phyloP scores from a whole-genome alignment of 1,284 basidiomycete species.

The Ganoderma resinaceum region DNA sequence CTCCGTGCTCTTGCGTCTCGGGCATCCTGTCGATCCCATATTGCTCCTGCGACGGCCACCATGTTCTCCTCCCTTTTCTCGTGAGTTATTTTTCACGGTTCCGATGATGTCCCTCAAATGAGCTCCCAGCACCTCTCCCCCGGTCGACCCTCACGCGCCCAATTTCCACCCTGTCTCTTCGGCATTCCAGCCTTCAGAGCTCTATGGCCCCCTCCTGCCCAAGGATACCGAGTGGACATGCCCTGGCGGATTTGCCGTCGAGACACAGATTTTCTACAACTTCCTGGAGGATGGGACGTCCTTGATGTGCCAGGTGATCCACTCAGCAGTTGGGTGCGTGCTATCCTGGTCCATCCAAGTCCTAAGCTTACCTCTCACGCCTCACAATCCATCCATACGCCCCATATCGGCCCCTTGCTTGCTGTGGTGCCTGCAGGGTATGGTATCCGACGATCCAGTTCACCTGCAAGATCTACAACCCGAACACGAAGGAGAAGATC shows the following conservation, averaged over 20 bases:
- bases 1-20: not conserved
- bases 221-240: slow-evolving; percentile 88
- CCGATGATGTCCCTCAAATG: slow-evolving; percentile 26
- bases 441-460: slow-evolving; percentile 98
- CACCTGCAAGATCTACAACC: slow-evolving; percentile 91
- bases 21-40: not conserved
- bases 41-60: slow-evolving; percentile 22
- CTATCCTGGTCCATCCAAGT: slow-evolving; percentile 8
- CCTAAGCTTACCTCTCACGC: slow-evolving; percentile 3
- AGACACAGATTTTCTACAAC: slow-evolving; percentile 93
- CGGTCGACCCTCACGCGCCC: slow-evolving; percentile 68
- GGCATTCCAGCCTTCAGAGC: slow-evolving; percentile 55
- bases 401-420: slow-evolving; percentile 12
- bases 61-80: slow-evolving; percentile 80
- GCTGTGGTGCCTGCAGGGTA: slow-evolving; percentile 53
- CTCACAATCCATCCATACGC: not conserved
- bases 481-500: slow-evolving; percentile 74
- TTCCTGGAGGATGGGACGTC: slow-evolving; percentile 85
- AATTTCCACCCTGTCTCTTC: slow-evolving; percentile 84
- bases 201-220: slow-evolving; percentile 74
- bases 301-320: slow-evolving; percentile 93
- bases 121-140: slow-evolving; percentile 53
- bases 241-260: slow-evolving; percentile 86
- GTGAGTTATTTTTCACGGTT: slow-evolving; percentile 52
- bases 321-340: slow-evolving; percentile 92